phyloP scores from a whole-genome alignment of 805 yeast genomes.

The Hanseniaspora taiwanica region DNA sequence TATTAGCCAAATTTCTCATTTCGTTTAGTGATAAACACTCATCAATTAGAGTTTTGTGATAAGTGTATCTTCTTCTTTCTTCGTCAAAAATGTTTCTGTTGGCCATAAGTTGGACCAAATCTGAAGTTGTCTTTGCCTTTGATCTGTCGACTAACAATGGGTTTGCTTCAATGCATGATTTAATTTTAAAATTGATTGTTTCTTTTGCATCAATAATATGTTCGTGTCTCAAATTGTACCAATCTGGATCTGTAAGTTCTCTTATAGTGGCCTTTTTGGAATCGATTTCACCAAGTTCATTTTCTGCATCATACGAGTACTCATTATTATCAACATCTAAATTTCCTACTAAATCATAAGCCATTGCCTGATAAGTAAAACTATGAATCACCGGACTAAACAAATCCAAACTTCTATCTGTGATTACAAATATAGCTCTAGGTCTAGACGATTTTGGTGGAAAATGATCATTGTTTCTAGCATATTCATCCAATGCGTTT shows the following conservation, averaged over 20 bases:
- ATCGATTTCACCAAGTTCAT: constrained; percentile 34
- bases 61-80: constrained; percentile 45
- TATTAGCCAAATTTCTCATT: constrained; percentile 45
- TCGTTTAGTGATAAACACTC: constrained; percentile 51
- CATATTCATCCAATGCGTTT: constrained; percentile 56
- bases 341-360: constrained; percentile 53
- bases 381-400: constrained; percentile 80
- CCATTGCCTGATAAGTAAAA: constrained; percentile 84
- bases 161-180: constrained; percentile 55
- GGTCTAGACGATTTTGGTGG: constrained; percentile 49
- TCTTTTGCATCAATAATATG: constrained; percentile 70
- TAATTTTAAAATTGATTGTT: constrained; percentile 40
- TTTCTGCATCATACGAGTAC: constrained; percentile 44
- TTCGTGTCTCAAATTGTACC: constrained; percentile 57
- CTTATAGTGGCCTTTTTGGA: constrained; percentile 36
- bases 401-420: constrained; percentile 76
- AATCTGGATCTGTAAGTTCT: constrained; percentile 48
- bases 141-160: constrained; percentile 62
- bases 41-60: constrained; percentile 50
- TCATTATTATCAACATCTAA: constrained; percentile 29
- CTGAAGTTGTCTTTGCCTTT: constrained; percentile 51
- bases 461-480: constrained; percentile 52
- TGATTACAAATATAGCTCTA: constrained; percentile 57
- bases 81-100: constrained; percentile 54
- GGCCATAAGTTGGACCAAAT: constrained; percentile 63